Percentiles rank a stretch among this genome's conserved stretches.
Conservation (phyloP, 495 filamentous ascomycete species). For the Talaromyces borbonicus region DNA sequence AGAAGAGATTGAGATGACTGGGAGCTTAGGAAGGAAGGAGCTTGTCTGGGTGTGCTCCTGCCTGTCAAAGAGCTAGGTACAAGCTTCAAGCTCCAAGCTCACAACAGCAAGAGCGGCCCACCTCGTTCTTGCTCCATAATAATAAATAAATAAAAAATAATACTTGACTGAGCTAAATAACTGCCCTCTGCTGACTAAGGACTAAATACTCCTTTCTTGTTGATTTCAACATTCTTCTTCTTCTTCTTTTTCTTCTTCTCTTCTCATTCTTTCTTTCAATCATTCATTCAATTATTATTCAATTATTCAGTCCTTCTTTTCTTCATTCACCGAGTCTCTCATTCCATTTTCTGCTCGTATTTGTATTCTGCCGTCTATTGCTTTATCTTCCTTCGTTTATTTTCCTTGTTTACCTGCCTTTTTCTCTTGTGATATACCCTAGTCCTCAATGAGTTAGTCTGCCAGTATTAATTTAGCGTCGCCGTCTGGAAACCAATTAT, state of each 20-base stretch:
- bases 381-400: not conserved
- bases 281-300: not conserved
- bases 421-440: not conserved
- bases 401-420: not conserved
- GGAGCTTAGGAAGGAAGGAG: not conserved
- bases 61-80: no score
- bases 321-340: no score
- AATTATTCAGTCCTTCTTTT: not conserved
- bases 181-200: no score
- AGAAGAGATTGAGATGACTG: not conserved
- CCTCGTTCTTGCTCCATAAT: not conserved
- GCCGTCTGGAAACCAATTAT: not conserved
- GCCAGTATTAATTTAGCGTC: not conserved
- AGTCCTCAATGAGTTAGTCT: not conserved
- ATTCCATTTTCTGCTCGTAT: not conserved
- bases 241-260: not conserved
- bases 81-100: no score
- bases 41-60: no score
- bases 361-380: not conserved
- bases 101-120: slow-evolving; percentile 1
- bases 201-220: no score
- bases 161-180: no score
- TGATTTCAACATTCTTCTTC: not conserved
- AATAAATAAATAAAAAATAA: no score
- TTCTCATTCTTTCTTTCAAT: not conserved